A percentile compares a stretch with the other conserved stretches of the same genome.
These are phyloP conservation scores for Nepenthes gracilis DNA, from an alignment of 148 eudicot species.

Conservation along the genomic window DNA sequence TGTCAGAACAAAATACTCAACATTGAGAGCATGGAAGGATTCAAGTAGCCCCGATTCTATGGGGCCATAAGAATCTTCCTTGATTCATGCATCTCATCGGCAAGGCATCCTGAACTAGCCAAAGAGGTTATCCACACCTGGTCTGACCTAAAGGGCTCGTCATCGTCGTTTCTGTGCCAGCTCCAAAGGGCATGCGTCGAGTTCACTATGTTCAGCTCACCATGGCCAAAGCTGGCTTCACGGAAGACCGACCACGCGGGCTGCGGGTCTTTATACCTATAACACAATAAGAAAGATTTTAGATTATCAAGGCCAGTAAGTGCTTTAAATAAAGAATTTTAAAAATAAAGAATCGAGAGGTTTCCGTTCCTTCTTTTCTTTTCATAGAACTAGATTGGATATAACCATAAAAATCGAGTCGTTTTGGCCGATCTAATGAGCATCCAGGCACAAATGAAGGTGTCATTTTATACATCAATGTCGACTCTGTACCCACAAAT, in stretches of 20 bases:
- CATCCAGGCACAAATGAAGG: no score
- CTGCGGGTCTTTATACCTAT: slow-evolving; percentile 57
- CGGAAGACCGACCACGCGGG: slow-evolving; percentile 89
- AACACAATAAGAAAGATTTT: slow-evolving; percentile 7
- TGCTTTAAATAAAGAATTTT: no score
- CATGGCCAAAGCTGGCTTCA: slow-evolving; percentile 93
- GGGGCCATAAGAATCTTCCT: slow-evolving; percentile 47
- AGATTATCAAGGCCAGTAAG: neutral
- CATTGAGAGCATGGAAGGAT: neutral
- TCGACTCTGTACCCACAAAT: no score
- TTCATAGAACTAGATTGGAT: no score
- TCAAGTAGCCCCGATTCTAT: slow-evolving; percentile 3
- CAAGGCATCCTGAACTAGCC: slow-evolving; percentile 48
- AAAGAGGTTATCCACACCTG: slow-evolving; percentile 75
- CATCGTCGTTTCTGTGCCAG: slow-evolving; percentile 89
- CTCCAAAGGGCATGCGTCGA: slow-evolving; percentile 77
- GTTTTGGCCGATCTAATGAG: no score
- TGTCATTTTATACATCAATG: no score
- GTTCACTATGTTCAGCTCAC: slow-evolving; percentile 69
- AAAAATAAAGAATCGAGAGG: no score
- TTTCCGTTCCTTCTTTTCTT: no score
- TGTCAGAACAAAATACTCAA: neutral
- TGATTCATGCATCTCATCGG: slow-evolving; percentile 22
- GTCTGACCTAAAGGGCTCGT: slow-evolving; percentile 79
- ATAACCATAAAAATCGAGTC: no score